Evolutionary conservation across 2,329 filamentous ascomycete species (phyloP).

Genomic region (Tetracladium maxilliforme): DNA sequence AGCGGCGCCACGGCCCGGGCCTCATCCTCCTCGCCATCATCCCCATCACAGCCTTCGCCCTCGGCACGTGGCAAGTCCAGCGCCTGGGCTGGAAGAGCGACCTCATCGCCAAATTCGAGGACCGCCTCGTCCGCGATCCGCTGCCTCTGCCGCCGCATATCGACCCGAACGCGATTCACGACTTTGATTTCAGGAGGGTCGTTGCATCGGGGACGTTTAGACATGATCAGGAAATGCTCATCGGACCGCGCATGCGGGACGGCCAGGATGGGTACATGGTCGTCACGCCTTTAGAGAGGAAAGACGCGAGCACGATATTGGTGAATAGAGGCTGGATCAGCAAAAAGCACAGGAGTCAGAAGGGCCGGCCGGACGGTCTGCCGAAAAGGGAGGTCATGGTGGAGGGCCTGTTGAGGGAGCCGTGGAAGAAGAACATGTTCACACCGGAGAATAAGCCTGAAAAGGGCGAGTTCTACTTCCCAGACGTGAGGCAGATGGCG

Average conservation of each 20-base stretch:
- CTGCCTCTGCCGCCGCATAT: constrained; percentile 73
- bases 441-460: constrained; percentile 82
- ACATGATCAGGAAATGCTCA: constrained; percentile 92
- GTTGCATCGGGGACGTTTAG: constrained; percentile 57
- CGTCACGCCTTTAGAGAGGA: constrained; percentile 75
- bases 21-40: constrained; percentile 67
- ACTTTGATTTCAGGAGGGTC: constrained; percentile 87
- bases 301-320: constrained; percentile 55
- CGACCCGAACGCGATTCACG: constrained; percentile 65
- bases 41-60: constrained; percentile 74
- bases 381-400: constrained; percentile 60
- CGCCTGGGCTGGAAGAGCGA: constrained; percentile 90
- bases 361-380: constrained; percentile 45
- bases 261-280: constrained; percentile 86
- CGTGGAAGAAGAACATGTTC: constrained; percentile 97
- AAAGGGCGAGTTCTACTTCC: constrained; percentile 82
- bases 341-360: constrained; percentile 55
- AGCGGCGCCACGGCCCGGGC: constrained; percentile 60
- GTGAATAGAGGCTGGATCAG: constrained; percentile 88
- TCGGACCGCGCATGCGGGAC: constrained; percentile 80
- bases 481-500: constrained; percentile 88
- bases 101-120: constrained; percentile 79
- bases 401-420: constrained; percentile 72
- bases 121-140: constrained; percentile 74
- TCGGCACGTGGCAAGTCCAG: constrained; percentile 93